Percentiles rank a stretch among this genome's conserved stretches.
phyloP scores from a whole-genome alignment of 768 basidiomycete genomes.

The Leccinum pellstonianum region DNA sequence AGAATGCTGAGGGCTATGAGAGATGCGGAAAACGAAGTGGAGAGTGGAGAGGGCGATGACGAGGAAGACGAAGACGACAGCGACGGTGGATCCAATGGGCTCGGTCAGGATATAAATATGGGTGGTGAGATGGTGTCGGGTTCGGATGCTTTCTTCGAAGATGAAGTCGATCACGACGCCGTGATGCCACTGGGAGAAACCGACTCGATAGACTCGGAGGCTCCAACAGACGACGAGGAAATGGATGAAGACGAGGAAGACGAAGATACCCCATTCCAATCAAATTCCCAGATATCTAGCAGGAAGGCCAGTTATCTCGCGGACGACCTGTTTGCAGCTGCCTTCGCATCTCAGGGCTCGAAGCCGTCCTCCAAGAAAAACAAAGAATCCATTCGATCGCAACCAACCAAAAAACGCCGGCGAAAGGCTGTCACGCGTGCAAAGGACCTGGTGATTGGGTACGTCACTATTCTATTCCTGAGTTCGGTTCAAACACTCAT shows the following conservation, averaged over 20 bases:
- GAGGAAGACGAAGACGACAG: background rate
- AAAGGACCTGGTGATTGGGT: slow-evolving; percentile 62
- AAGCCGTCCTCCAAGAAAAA: slow-evolving; percentile 14
- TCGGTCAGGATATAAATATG: background rate
- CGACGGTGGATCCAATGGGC: slow-evolving; percentile 14
- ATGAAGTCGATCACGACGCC: slow-evolving; percentile 16
- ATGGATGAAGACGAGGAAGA: slow-evolving; percentile 19
- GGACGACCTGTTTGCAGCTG: slow-evolving; percentile 61
- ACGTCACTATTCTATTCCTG: slow-evolving; percentile 5
- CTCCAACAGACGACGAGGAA: slow-evolving; percentile 20
- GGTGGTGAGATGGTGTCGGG: slow-evolving; percentile 11
- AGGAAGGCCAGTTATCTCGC: slow-evolving; percentile 56
- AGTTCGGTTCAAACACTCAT: slow-evolving; percentile 1
- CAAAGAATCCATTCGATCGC: slow-evolving; percentile 24
- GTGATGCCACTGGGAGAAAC: slow-evolving; percentile 13
- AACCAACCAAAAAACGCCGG: slow-evolving; percentile 27
- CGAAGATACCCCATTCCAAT: background rate
- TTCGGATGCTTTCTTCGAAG: slow-evolving; percentile 17
- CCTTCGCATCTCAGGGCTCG: slow-evolving; percentile 41
- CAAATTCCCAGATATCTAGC: slow-evolving; percentile 13
- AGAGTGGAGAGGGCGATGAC: slow-evolving; percentile 15
- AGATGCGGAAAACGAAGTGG: slow-evolving; percentile 27
- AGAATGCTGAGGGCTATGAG: slow-evolving; percentile 32
- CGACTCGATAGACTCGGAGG: slow-evolving; percentile 12
- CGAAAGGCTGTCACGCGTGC: slow-evolving; percentile 33